phyloP scores from a whole-genome alignment of 805 yeast species.

The Saturnispora mendoncae region DNA sequence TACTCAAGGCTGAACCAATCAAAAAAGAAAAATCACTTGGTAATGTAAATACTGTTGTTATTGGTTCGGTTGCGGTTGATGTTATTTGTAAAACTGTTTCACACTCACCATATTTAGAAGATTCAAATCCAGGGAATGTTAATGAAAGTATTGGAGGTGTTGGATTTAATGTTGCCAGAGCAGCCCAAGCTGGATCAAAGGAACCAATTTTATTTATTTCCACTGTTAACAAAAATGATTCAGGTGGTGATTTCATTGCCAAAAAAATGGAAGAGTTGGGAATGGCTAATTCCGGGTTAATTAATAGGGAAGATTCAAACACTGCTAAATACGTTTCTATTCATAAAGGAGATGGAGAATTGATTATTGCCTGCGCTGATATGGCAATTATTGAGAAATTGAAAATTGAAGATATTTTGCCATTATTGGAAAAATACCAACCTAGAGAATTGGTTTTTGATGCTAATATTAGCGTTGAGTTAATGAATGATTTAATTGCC shows the following conservation, averaged over 20 bases:
- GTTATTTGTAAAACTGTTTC: constrained; percentile 42
- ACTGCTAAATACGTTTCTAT: constrained; percentile 73
- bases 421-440: constrained; percentile 31
- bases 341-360: constrained; percentile 51
- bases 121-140: constrained; percentile 63
- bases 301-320: constrained; percentile 14
- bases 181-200: constrained; percentile 26
- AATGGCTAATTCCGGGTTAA: constrained; percentile 35
- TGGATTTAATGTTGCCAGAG: constrained; percentile 70
- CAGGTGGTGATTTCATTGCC: constrained; percentile 37
- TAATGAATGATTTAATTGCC: constrained; percentile 32
- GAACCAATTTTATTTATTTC: constrained; percentile 38
- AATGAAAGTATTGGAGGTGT: constrained; percentile 69
- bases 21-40: not conserved
- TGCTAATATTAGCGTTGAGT: constrained; percentile 48
- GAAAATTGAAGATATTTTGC: constrained; percentile 33
- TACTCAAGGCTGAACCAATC: not conserved
- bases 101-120: constrained; percentile 30
- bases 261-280: constrained; percentile 22
- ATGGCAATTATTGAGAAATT: constrained; percentile 60
- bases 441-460: constrained; percentile 55
- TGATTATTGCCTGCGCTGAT: constrained; percentile 74
- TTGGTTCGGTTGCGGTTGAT: constrained; percentile 77
- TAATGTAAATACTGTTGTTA: constrained; percentile 31
- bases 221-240: constrained; percentile 47